Evolutionary conservation across 345 rosid species (phyloP), one percentile per base, ranked within the genome.

Genomic region (Nephelium lappaceum): DNA sequence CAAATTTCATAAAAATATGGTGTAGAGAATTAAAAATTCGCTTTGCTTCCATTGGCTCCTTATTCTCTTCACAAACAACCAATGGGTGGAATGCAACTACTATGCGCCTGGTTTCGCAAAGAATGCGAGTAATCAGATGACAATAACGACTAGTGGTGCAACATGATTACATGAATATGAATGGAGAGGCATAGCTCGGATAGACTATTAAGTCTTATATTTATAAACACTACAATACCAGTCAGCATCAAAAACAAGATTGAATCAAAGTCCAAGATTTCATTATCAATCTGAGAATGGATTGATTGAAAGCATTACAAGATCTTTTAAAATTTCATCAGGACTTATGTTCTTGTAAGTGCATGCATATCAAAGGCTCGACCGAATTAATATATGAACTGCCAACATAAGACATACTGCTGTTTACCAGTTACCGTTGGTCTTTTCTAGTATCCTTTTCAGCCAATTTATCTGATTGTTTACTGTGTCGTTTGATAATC

Each of bases 51-150:
- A 51, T 53, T 43, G 60, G 71, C 65, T 80, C 80, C 18, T 64
- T 79, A 3, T 75, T 76, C 53, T 78, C 82, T 70, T 81, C 81
- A 74, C 86, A 82, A 31, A 78, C 47, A 67, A 83, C 72, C 84
- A 88, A 74, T 1, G 95, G 87, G 68, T 89, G 85, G 74, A 88
- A 84, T 76, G 94, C 98, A 61, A 83, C 84, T 27, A 90, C 88
- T 27, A 94, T 84, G 68, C 88, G 78, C 98, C 94, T 94, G 80
- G 70, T 76, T 76, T 81, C 74, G 78, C 39, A 79, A 15, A 38
- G 61, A 69, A 75, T 16, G 38, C 6, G 38, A 51, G 49, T 77
- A 65, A 27, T 5, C 7, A 39, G 31, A n/a, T 19, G 55, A 55
- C 18, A n/a, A 11, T 18, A 3, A 27, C 9, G 27, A 67, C 45